Base-by-base conservation (phyloP, 179 eudicot species). In the Silene vulgaris region DNA sequence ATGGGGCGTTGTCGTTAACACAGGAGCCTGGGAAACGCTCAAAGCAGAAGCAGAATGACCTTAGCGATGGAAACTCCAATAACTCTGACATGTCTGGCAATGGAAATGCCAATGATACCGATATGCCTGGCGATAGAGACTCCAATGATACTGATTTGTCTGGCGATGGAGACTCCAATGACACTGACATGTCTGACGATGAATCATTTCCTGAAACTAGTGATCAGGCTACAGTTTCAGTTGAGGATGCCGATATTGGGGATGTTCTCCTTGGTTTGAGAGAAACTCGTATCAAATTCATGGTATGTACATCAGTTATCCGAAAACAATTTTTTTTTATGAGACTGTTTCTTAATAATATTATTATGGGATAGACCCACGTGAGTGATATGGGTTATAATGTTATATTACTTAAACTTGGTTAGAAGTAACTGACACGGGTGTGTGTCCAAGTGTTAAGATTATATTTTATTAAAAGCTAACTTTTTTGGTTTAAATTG, bases 141-240 rank as follows among this genome's bases (percentile, higher is more conserved):
- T 80, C 87, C 87, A 77, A 74, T 76, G 84, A 86, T 67, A 23
- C 72, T 66, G 89, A 86, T 72, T 70, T 84, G 57, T 80, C 85
- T 60, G 88, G 80, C 26, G 90, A 89, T 77, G 88, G 85, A 57
- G 86, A 87, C 72, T 80, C 87, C 87, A 76, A 73, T 76, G 84
- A 88, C 74, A 83, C 82, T 68, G 95, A 84, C 32, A 85, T 86
- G 73, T 89, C 90, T 69, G 96, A 87, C 30, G 93, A 90, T 57
- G 96, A 90, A 73, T 56, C 76, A 68, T 86, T 73, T 74, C 73
- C 82, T 65, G 92, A 87, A 78, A 61, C 78, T 75, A 74, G 57
- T 83, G 84, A 63, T 52, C 52, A 76, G 66, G 65, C 82, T 60
- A 45, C 83, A 32, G 74, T 23, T 57, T 78, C 78, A 30, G 13